A percentile compares a stretch with the other conserved stretches of the same genome.
phyloP scores from a whole-genome alignment of 352 stramenopile genomes.

The Hyaloperonospora arabidopsidis region DNA sequence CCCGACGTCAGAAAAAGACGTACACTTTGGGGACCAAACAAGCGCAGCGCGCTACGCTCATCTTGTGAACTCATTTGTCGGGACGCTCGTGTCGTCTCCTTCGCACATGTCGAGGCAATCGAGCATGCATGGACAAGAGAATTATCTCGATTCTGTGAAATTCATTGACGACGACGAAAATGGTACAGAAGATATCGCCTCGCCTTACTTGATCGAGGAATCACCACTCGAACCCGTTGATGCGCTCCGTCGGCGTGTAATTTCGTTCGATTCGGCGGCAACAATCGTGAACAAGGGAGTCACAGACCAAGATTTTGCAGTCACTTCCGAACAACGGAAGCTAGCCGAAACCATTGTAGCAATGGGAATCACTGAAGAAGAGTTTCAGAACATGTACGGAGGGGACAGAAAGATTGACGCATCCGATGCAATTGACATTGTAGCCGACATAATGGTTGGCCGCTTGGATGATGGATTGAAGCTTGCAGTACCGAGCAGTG shows the following conservation, averaged over 20 bases:
- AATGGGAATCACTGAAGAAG: slow-evolving; percentile 48
- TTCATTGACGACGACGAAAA: slow-evolving; percentile 30
- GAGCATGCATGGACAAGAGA: slow-evolving; percentile 22
- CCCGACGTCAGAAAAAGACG: slow-evolving; percentile 47
- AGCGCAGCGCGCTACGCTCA: slow-evolving; percentile 37
- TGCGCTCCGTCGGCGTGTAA: slow-evolving; percentile 51
- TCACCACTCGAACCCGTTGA: slow-evolving; percentile 47
- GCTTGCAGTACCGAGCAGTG: slow-evolving; percentile 4
- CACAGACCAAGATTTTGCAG: slow-evolving; percentile 25
- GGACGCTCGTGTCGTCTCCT: slow-evolving; percentile 34
- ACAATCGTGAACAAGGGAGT: slow-evolving; percentile 61
- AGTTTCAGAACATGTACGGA: slow-evolving; percentile 32
- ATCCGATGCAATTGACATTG: slow-evolving; percentile 13
- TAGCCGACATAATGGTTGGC: slow-evolving; percentile 6
- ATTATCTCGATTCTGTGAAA: slow-evolving; percentile 28
- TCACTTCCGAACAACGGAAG: slow-evolving; percentile 53
- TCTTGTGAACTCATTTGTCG: slow-evolving; percentile 56
- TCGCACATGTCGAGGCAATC: slow-evolving; percentile 27
- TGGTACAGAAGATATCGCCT: slow-evolving; percentile 15
- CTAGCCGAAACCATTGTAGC: slow-evolving; percentile 70
- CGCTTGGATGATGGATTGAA: slow-evolving; percentile 18
- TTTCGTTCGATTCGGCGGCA: slow-evolving; percentile 72
- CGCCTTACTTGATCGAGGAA: slow-evolving; percentile 7
- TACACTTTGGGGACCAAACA: slow-evolving; percentile 35
- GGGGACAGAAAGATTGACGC: slow-evolving; percentile 17